These are phyloP conservation scores for Haematococcus sp. DNA, from an alignment of 139 green algal species.

Conservation along the genomic window DNA sequence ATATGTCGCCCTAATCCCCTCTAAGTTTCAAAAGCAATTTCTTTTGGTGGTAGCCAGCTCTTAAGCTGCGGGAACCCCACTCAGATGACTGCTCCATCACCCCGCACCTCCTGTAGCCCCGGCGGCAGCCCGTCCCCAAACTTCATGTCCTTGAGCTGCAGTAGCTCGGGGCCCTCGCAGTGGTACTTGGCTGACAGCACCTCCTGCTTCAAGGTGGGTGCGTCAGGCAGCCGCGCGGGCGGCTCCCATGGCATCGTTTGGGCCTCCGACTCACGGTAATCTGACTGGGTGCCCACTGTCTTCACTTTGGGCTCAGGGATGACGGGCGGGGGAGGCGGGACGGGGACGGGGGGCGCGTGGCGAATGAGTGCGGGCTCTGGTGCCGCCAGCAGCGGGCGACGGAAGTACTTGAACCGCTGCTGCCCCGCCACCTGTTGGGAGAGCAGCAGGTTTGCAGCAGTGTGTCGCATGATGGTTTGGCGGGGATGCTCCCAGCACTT, in stretches of 20 bases:
- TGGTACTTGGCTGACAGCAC: slow-evolving; percentile 43
- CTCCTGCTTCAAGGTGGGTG: slow-evolving; percentile 56
- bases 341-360: slow-evolving; percentile 3
- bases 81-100: too few relatives aligned
- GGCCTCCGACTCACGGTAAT: slow-evolving; percentile 74
- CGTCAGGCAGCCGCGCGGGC: slow-evolving; percentile 47
- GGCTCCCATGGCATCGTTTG: slow-evolving; percentile 72
- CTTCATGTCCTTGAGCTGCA: slow-evolving; percentile 61
- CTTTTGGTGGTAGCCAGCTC: too few relatives aligned
- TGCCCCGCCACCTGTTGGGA: slow-evolving; percentile 30
- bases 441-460: neutral
- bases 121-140: slow-evolving; percentile 63
- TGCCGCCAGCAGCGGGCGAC: slow-evolving; percentile 22
- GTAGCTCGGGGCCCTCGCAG: slow-evolving; percentile 63
- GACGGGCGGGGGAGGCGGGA: slow-evolving; percentile 11
- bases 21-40: too few relatives aligned
- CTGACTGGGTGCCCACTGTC: slow-evolving; percentile 71
- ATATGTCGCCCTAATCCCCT: too few relatives aligned
- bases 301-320: slow-evolving; percentile 17
- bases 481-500: too few relatives aligned
- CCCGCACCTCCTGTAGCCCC: slow-evolving; percentile 43
- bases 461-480: too few relatives aligned
- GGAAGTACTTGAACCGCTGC: slow-evolving; percentile 56
- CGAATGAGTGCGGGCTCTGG: slow-evolving; percentile 28
- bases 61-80: too few relatives aligned